phyloP scores from a whole-genome alignment of 108 stramenopile genomes.

The Cyclotella choctawhatcheeana region DNA sequence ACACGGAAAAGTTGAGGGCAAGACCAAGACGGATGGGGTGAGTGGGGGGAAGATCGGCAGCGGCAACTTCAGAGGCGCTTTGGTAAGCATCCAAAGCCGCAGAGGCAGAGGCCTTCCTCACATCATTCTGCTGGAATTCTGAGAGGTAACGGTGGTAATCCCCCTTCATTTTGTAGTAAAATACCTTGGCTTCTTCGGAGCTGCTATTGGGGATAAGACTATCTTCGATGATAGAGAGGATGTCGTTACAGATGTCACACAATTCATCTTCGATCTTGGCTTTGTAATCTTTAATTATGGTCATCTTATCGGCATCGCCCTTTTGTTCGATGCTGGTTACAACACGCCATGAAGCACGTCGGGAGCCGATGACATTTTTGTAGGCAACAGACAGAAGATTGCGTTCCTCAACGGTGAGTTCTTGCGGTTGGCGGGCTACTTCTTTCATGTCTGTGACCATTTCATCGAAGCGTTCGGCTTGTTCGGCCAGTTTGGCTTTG shows the following conservation, averaged over 20 bases:
- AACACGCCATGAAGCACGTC: conserved; percentile 99
- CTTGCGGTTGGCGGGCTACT: conserved; percentile 95
- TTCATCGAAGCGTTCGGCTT: conserved; percentile 98
- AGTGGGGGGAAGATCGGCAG: conserved; percentile 97
- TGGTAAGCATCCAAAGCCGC: conserved; percentile 99
- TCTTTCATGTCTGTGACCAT: conserved; percentile 98
- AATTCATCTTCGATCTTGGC: conserved; percentile 91
- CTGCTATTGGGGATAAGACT: conserved; percentile 97
- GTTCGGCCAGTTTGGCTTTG: conserved; percentile 99
- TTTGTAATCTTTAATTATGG: conserved; percentile 98
- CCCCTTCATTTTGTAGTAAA: conserved; percentile 99
- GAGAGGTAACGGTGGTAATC: conserved; percentile 99
- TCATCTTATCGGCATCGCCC: conserved; percentile 93
- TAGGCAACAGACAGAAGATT: conserved; percentile 98
- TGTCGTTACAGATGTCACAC: conserved; percentile 99
- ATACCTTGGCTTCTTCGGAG: conserved; percentile 99
- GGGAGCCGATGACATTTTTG: conserved; percentile 99
- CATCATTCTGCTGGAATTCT: conserved; percentile 91
- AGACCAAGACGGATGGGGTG: conserved; percentile 99
- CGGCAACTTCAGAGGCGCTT: conserved; percentile 93
- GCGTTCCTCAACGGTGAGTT: conserved; percentile 99
- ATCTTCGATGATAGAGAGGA: conserved; percentile 97
- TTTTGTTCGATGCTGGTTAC: conserved; percentile 99
- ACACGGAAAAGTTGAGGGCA: conserved; percentile 99
- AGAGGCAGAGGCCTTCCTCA: conserved; percentile 90